Base-by-base conservation (phyloP, 805 yeast genomes). In the Kazachstania psychrophila region DNA sequence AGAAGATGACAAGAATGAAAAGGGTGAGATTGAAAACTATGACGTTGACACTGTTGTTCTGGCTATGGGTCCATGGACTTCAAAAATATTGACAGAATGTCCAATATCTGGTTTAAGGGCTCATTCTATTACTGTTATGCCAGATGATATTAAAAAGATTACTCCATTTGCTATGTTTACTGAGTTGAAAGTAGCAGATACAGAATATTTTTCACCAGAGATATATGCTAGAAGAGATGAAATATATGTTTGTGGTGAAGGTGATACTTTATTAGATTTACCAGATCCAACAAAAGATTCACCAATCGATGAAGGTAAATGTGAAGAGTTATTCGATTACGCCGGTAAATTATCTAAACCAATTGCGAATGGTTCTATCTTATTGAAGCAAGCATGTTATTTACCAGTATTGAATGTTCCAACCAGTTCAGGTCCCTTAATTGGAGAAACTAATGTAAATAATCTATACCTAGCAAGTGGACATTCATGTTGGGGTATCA, bases 401-500 rank as follows among this genome's bases (percentile, higher is more conserved):
- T 68, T 89, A 51, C 98, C 98, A 0, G 95, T 89, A 5, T 70
- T 89, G 35, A 95, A 89, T 55, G 89, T 87, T 7, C 94, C 96
- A 1, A 81, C 94, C 4, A 75, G 85, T 27, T 75, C 89, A 2
- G 98, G 98, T 5, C 98, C 98, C 0, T 66, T 92, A 37, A 79
- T 89, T 48, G 98, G 98, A 31, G 89, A 84, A 49, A 89, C 97
- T 0, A 87, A 87, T 51, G 94, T 88, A 6, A 75, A 72, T 16
- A 77, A 79, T 42, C 64, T 89, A 42, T 82, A 66, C 49, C 59
- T 89, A 38, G 95, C 96, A 2, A 75, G 89, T 12, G 98, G 97
- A 0, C 98, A 89, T 60, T 82, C 95, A 12, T 92, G 97, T 62
- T 89, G 98, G 98, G 98, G 98, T 16, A 92, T 89, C 44, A 92